Evolutionary conservation across 2,329 filamentous ascomycete species (phyloP), one percentile per base, ranked within the genome.

Genomic region (Fusarium foetens): DNA sequence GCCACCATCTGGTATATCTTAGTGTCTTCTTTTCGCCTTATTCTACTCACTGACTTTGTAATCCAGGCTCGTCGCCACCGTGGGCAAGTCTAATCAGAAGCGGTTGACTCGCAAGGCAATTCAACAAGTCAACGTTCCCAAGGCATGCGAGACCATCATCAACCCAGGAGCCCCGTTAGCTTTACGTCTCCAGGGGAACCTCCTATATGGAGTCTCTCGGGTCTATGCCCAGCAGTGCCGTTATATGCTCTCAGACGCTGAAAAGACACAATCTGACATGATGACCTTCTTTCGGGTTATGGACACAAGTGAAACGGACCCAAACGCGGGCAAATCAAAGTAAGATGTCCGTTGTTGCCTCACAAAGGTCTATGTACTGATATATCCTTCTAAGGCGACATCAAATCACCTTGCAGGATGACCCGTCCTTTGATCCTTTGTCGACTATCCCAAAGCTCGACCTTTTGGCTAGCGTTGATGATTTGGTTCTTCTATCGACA

Each of bases 111-210:
- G 93, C 53, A 97, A 96, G 80, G 92, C 93, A 13, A 97, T 99
- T 66, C 90, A 95, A 66, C 90, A 94, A 21, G 96, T 99, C 73
- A 88, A 98, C 77, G 91, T 99, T 31, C 87, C 90, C 39, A 94
- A 93, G 78, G 95, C 96, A 63, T 98, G 95, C 81, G 87, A 92
- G 71, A 96, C 92, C n/a, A 97, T 99, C 79, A 89, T 93, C 41
- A 87, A 93, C 63, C 94, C 76, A 0, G 93, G 92, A 10, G 94
- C 93, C 4, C 96, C 96, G 5, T 92, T 99, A 83, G 95, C 96
- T 8, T 83, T 99, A 72, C 91, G 96, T 39, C 88, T 99, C 27
- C 95, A 98, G 79, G 93, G 94, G 21, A 98, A 92, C 75, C 86
- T 99, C 23, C 89, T 99, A 33, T 95, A 92, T 79, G 95, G 95